Evolutionary conservation across 768 basidiomycete genomes (phyloP).

Genomic region (Gymnopilus dilepis): DNA sequence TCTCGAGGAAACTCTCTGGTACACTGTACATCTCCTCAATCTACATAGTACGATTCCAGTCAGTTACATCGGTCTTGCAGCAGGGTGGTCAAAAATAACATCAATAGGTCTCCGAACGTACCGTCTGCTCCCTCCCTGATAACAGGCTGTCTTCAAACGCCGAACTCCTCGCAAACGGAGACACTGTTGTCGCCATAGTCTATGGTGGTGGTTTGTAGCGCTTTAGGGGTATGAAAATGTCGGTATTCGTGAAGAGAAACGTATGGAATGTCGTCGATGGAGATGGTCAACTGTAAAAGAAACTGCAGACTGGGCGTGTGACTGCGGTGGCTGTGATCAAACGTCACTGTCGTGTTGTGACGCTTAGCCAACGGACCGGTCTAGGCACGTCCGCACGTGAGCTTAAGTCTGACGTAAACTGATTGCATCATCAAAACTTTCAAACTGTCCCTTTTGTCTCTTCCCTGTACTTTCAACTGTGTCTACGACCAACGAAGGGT

Average conservation of each 20-base stretch:
- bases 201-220: not conserved
- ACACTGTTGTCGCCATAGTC: constrained; percentile 47
- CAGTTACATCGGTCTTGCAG: constrained; percentile 19
- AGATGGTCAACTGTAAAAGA: not conserved
- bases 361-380: not conserved
- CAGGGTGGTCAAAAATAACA: constrained; percentile 9
- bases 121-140: constrained; percentile 61
- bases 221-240: not conserved
- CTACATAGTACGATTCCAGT: constrained; percentile 40
- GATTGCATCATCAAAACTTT: too few relatives aligned
- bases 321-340: not conserved
- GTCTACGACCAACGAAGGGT: too few relatives aligned
- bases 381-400: not conserved
- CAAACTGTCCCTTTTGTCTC: too few relatives aligned
- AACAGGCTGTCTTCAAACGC: constrained; percentile 60
- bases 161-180: constrained; percentile 67
- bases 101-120: constrained; percentile 34
- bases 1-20: constrained; percentile 96
- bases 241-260: not conserved
- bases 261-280: constrained; percentile 1
- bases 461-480: too few relatives aligned
- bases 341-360: not conserved
- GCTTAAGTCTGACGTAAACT: too few relatives aligned
- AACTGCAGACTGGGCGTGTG: not conserved
- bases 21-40: constrained; percentile 99